Base-by-base conservation (phyloP, 331 rosid genomes). In the Phaseolus coccineus region DNA sequence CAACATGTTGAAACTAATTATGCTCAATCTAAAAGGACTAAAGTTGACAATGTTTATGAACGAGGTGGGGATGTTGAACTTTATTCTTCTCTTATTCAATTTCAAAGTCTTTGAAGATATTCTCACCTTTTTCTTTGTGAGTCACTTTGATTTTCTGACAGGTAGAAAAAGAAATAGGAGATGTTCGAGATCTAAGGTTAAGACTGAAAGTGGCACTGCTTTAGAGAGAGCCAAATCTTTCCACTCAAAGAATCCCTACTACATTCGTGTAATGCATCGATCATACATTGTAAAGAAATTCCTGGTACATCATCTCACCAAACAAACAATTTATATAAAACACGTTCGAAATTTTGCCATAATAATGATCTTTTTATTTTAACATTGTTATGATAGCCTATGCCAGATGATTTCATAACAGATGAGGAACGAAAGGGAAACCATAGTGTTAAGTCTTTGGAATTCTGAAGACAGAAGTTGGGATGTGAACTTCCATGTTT, bases 181-280 rank as follows among this genome's bases (percentile, higher is more conserved):
- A 46, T 46, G 39, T n/a, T 13, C 44, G 19, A 64, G 65, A 22
- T 46, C 47, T 9, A 9, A 66, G 71, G 71, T 25, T 42, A 5
- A 11, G 13, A 1, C 12, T 19, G 47, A 39, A 33, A 62, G 50
- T 53, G 28, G 1, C 22, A 55, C 24, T 55, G 77, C 77, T 42
- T 11, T 27, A 48, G 44, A 47, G 48, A 84, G 80, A 33, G 81
- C 82, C 37, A 19, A 27, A 2, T 70, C 69, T 16, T 82, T 76
- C 10, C 61, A 16, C 37, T 47, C 84, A 6, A 22, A 42, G 31
- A 30, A 57, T 3, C 89, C 78, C 14, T 33, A 3, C 57, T 82
- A 65, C 68, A 37, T 52, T 66, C 57, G 68, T 53, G 6, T 9
- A 52, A 68, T 85, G 76, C 42, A 30, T 11, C 73, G 42, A 53